Percentiles rank a stretch among this genome's conserved stretches.
phyloP scores from a whole-genome alignment of 306 rosid genomes.

The Trifolium fragiferum region DNA sequence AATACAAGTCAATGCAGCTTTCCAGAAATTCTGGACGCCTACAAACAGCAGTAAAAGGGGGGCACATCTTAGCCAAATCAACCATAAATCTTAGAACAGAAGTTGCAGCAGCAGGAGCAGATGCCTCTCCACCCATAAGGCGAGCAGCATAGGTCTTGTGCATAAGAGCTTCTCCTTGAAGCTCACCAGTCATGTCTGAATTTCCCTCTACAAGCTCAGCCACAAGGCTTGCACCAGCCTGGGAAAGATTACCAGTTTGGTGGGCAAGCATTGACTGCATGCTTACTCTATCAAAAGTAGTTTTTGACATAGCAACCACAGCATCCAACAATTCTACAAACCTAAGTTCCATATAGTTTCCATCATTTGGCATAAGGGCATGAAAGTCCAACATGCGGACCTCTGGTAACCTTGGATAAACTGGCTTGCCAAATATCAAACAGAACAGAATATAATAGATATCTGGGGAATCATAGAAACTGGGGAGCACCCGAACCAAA shows the following conservation, averaged over 20 bases:
- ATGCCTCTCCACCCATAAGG: constrained; percentile 99
- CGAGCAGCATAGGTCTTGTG: constrained; percentile 99
- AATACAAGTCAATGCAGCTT: constrained; percentile 91
- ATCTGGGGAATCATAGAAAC: constrained; percentile 97
- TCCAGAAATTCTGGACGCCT: constrained; percentile 95
- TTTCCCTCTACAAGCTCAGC: constrained; percentile 96
- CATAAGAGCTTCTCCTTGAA: constrained; percentile 99
- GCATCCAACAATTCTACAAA: constrained; percentile 89
- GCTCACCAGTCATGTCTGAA: constrained; percentile 98
- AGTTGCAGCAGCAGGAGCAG: constrained; percentile 98
- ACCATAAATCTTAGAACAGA: constrained; percentile 96
- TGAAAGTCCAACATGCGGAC: constrained; percentile 99
- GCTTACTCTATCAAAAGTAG: constrained; percentile 91
- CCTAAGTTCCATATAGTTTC: constrained; percentile 69
- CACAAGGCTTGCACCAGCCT: constrained; percentile 92
- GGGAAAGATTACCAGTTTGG: constrained; percentile 93
- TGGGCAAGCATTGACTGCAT: constrained; percentile 95
- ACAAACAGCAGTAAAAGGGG: constrained; percentile 85
- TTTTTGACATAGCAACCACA: constrained; percentile 89
- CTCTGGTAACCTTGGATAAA: constrained; percentile 97
- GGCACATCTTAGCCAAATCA: constrained; percentile 97
- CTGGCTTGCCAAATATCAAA: constrained; percentile 95
- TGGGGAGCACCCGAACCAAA: constrained; percentile 85
- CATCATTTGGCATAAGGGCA: constrained; percentile 97
- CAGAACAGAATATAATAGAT: constrained; percentile 95